phyloP scores from a whole-genome alignment of 2,329 filamentous ascomycete species.

The Penicillium olsonii region DNA sequence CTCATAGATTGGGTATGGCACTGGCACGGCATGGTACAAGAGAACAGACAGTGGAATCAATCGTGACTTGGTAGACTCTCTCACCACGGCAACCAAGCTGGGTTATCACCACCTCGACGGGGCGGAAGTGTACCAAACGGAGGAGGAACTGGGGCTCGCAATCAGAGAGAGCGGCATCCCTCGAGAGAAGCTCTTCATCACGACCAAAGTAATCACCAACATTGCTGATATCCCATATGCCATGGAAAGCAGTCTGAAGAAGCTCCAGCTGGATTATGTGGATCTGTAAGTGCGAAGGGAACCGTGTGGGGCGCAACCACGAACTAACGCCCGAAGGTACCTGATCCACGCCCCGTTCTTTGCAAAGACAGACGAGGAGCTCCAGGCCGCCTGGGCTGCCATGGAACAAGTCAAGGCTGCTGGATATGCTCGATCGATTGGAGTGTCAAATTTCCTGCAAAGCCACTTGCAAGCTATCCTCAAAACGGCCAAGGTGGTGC shows the following conservation, averaged over 20 bases:
- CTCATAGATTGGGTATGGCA: conserved; percentile 60
- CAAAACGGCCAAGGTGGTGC: conserved; percentile 44
- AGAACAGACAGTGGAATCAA: conserved; percentile 51
- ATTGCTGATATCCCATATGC: conserved; percentile 58
- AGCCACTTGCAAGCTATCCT: conserved; percentile 56
- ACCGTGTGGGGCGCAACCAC: neutral
- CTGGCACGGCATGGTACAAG: conserved; percentile 67
- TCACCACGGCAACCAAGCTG: conserved; percentile 59
- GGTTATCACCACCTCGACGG: conserved; percentile 66
- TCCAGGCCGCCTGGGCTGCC: conserved; percentile 60
- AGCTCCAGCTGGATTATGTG: conserved; percentile 62
- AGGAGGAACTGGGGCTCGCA: conserved; percentile 50
- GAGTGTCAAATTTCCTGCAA: conserved; percentile 62
- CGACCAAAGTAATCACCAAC: conserved; percentile 58
- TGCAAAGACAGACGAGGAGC: conserved; percentile 53
- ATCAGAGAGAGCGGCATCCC: conserved; percentile 50
- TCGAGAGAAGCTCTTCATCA: conserved; percentile 53
- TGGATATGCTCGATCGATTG: conserved; percentile 62
- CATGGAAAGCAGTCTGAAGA: conserved; percentile 58
- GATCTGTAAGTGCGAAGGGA: conserved; percentile 53
- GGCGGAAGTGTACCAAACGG: conserved; percentile 58
- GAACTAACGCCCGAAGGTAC: conserved; percentile 45
- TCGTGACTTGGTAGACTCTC: conserved; percentile 54
- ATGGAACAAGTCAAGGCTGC: conserved; percentile 61
- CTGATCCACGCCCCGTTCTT: conserved; percentile 65